Conservation (phyloP, 1,284 basidiomycete genomes). For the Takashimella koratensis region DNA sequence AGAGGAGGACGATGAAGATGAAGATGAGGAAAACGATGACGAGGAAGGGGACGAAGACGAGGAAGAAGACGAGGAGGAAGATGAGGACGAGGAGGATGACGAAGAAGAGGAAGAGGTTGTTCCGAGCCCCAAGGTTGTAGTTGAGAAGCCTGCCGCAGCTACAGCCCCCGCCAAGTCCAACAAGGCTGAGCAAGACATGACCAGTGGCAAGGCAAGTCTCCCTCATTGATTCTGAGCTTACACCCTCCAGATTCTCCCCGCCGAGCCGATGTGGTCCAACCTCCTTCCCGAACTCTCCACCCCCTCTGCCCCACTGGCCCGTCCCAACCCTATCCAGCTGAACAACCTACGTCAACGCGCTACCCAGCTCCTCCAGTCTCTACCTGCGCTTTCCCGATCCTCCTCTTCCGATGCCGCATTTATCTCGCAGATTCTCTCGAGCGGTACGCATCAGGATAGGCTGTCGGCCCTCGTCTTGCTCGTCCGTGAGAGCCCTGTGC, state of each 20-base stretch:
- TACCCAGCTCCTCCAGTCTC: slow-evolving; percentile 28
- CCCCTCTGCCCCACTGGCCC: slow-evolving; percentile 19
- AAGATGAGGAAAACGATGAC: slow-evolving; percentile 25
- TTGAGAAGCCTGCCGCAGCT: slow-evolving; percentile 2
- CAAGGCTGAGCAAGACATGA: slow-evolving; percentile 17
- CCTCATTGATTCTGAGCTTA: neutral
- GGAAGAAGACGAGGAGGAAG: slow-evolving; percentile 41
- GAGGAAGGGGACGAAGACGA: slow-evolving; percentile 42
- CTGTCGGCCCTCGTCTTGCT: slow-evolving; percentile 89
- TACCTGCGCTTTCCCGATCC: slow-evolving; percentile 34
- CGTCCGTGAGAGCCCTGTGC: slow-evolving; percentile 84
- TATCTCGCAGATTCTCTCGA: slow-evolving; percentile 74
- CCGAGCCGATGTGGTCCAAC: slow-evolving; percentile 27
- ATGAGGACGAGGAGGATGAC: slow-evolving; percentile 32
- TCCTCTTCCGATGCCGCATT: slow-evolving; percentile 68
- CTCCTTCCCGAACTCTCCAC: slow-evolving; percentile 30
- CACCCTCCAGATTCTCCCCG: slow-evolving; percentile 28
- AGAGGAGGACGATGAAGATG: slow-evolving; percentile 23
- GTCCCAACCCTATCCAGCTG: slow-evolving; percentile 15
- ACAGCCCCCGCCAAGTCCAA: slow-evolving; percentile 5
- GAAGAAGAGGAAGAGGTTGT: slow-evolving; percentile 15
- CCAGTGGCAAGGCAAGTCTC: slow-evolving; percentile 28
- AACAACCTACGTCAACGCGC: slow-evolving; percentile 32
- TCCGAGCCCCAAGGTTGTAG: neutral
- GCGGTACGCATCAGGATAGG: slow-evolving; percentile 88